Percentiles rank a stretch among this genome's conserved stretches.
These are phyloP conservation scores for Marasmius oreades DNA, from an alignment of 1,284 basidiomycete genomes.

Conservation along the genomic window DNA sequence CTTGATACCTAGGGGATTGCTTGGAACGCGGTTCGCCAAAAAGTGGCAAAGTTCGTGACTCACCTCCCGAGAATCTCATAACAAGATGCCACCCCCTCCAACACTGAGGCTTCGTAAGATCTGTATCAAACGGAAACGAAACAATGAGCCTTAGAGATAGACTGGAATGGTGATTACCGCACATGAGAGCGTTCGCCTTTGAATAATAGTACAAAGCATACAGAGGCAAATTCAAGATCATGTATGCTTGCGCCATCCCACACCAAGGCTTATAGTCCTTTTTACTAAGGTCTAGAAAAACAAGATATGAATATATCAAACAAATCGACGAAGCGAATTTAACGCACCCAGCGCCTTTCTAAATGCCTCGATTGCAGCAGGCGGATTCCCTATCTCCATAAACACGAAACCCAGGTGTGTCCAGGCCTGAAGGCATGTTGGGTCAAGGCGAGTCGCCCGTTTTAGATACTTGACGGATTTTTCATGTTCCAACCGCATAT, in stretches of 20 bases:
- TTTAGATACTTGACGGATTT: constrained; percentile 23
- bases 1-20: background rate
- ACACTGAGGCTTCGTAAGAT: background rate
- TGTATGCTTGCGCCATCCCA: constrained; percentile 21
- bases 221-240: constrained; percentile 15
- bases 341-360: constrained; percentile 19
- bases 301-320: background rate
- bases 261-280: constrained; percentile 23
- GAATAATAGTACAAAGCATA: constrained; percentile 20
- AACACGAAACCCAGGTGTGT: constrained; percentile 22
- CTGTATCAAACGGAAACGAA: background rate
- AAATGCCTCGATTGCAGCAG: constrained; percentile 22
- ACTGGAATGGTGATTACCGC: background rate
- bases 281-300: constrained; percentile 18
- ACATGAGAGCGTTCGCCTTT: constrained; percentile 10
- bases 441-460: constrained; percentile 21
- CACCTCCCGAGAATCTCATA: background rate
- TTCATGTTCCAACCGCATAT: constrained; percentile 21
- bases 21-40: no score
- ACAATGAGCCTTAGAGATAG: background rate
- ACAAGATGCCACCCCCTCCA: background rate
- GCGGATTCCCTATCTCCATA: constrained; percentile 20
- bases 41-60: background rate
- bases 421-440: constrained; percentile 19
- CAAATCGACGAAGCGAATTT: background rate